A percentile compares a stretch with the other conserved stretches of the same genome.
These are phyloP conservation scores for Lycium barbarum DNA, from an alignment of 257 asterid species.

Conservation along the genomic window DNA sequence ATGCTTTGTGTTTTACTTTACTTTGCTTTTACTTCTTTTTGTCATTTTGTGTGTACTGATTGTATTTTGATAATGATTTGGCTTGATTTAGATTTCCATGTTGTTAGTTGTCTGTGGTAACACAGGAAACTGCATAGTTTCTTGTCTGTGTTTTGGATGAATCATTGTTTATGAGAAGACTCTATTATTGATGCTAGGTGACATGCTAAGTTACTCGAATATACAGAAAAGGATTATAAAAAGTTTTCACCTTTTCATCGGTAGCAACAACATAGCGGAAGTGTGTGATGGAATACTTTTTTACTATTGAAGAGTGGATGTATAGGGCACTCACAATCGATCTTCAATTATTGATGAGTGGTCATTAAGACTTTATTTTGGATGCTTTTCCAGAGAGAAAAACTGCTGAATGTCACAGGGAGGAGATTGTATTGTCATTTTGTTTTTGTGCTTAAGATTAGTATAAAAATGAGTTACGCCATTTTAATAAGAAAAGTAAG, in stretches of 20 bases:
- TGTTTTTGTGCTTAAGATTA: not conserved
- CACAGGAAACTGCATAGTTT: not conserved
- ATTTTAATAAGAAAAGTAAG: not conserved
- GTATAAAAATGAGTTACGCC: not conserved
- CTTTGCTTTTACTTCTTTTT: not conserved
- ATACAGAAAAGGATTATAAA: not conserved
- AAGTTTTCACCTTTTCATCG: not conserved
- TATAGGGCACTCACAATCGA: not conserved
- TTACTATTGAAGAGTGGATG: not conserved
- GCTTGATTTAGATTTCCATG: not conserved
- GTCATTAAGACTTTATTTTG: not conserved
- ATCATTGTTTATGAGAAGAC: not conserved
- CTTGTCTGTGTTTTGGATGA: slow-evolving; percentile 1
- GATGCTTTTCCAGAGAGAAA: not conserved
- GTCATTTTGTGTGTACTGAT: slow-evolving; percentile 8
- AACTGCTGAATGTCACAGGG: not conserved
- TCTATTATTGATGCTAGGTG: not conserved
- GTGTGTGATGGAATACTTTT: not conserved
- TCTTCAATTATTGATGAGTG: not conserved
- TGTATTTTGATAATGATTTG: not conserved
- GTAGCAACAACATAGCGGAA: no score
- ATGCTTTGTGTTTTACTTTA: not conserved
- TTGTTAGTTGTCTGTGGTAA: slow-evolving; percentile 1
- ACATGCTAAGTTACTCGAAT: not conserved
- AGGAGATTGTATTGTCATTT: not conserved